Percentiles rank a stretch among this genome's conserved stretches.
These are phyloP conservation scores for Chalciporus sphaerocephalus DNA, from an alignment of 768 basidiomycete genomes.

Conservation along the genomic window DNA sequence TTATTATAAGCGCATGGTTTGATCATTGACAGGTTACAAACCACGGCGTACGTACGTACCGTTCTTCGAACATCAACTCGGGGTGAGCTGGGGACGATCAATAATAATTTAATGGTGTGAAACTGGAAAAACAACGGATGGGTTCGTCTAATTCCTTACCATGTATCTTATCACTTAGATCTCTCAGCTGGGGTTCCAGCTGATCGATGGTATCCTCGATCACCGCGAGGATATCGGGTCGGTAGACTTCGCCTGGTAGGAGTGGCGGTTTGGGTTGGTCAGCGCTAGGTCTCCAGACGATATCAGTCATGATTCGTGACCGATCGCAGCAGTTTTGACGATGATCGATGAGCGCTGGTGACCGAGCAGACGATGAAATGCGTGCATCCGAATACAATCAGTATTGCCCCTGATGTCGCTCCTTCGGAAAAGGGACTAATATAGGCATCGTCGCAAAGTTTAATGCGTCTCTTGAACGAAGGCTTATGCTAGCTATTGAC, in stretches of 20 bases:
- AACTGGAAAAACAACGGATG: not conserved
- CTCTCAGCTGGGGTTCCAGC: constrained; percentile 53
- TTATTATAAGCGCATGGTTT: no score
- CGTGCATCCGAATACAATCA: no score
- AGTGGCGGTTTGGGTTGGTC: constrained; percentile 21
- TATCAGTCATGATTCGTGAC: constrained; percentile 14
- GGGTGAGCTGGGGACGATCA: constrained; percentile 58
- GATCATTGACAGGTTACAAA: no score
- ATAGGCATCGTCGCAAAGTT: no score
- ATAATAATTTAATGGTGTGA: no score
- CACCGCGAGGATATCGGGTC: constrained; percentile 56
- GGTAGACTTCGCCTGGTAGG: constrained; percentile 38
- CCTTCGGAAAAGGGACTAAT: no score
- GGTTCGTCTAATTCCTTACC: constrained; percentile 34
- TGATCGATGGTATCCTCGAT: constrained; percentile 54
- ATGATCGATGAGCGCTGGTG: no score
- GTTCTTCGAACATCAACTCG: constrained; percentile 65
- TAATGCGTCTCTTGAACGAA: no score
- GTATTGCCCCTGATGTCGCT: no score
- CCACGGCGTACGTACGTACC: no score
- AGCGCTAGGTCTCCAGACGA: constrained; percentile 41
- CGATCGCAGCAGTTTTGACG: not conserved
- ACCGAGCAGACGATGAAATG: no score
- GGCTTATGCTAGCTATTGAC: no score
- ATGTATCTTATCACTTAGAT: constrained; percentile 70